A percentile compares a stretch with the other conserved stretches of the same genome.
Evolutionary conservation across 768 basidiomycete genomes (phyloP).

Genomic region (Crucibulum laeve): DNA sequence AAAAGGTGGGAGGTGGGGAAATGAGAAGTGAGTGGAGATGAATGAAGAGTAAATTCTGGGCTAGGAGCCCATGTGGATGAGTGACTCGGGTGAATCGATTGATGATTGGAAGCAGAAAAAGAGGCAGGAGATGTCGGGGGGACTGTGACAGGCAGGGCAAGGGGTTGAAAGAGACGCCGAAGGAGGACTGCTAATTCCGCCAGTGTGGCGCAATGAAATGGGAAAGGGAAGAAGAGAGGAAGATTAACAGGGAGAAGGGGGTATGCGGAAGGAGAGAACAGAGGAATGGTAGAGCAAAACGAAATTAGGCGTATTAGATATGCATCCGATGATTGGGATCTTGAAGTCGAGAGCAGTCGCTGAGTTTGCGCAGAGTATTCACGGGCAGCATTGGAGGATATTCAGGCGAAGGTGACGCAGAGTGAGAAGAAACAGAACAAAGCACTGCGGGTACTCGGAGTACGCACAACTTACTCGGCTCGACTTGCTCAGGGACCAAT

Average conservation of each 20-base stretch:
- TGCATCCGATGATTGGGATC: too few relatives aligned
- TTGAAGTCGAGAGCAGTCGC: too few relatives aligned
- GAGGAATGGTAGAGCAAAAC: neutral
- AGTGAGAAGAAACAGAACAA: too few relatives aligned
- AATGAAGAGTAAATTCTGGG: neutral
- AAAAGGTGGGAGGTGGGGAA: conserved; percentile 2
- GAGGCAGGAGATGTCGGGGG: neutral
- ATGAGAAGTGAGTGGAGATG: conserved; percentile 9
- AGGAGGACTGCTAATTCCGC: conserved; percentile 9
- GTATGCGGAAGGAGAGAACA: neutral
- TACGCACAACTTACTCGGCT: too few relatives aligned
- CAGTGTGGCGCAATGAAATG: conserved; percentile 9
- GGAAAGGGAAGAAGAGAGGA: conserved; percentile 1
- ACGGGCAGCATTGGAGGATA: too few relatives aligned
- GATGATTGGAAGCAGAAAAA: neutral
- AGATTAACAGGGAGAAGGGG: neutral
- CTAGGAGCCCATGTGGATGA: too few relatives aligned
- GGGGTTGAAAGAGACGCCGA: neutral
- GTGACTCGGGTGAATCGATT: neutral
- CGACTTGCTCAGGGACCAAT: too few relatives aligned
- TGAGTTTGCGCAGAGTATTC: too few relatives aligned
- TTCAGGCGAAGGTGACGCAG: too few relatives aligned
- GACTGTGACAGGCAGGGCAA: neutral
- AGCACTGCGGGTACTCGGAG: too few relatives aligned
- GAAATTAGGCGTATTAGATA: too few relatives aligned